Percentiles rank a stretch among this genome's conserved stretches.
Conservation (phyloP, 2,329 filamentous ascomycete species). For the Dactylonectria estremocensis region DNA sequence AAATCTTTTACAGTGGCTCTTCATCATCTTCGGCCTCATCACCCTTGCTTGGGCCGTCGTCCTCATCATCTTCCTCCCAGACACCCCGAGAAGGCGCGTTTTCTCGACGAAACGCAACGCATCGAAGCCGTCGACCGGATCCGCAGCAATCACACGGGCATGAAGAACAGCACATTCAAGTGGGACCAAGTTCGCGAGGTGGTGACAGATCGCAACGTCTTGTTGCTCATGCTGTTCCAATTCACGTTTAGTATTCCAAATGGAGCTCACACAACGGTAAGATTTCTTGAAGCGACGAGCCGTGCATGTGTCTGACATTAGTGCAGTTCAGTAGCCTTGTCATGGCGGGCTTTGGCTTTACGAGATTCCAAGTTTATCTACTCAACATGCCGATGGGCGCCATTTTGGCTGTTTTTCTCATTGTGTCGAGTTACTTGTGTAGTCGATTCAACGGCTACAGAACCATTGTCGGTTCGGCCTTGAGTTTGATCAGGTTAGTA, state of each 20-base stretch:
- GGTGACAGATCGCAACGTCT: constrained; percentile 39
- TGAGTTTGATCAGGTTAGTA: constrained; percentile 40
- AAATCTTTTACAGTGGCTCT: constrained; percentile 34
- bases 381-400: constrained; percentile 45
- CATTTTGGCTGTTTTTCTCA: constrained; percentile 36
- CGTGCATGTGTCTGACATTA: background rate
- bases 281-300: background rate
- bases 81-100: constrained; percentile 37
- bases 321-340: constrained; percentile 44
- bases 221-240: constrained; percentile 41
- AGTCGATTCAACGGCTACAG: constrained; percentile 39
- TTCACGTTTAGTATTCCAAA: constrained; percentile 41
- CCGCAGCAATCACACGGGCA: constrained; percentile 39
- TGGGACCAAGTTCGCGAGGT: constrained; percentile 44
- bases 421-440: constrained; percentile 37
- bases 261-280: constrained; percentile 40
- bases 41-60: constrained; percentile 38
- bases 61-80: constrained; percentile 34
- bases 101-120: constrained; percentile 36
- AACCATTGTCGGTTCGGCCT: constrained; percentile 36
- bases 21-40: constrained; percentile 43
- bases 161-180: constrained; percentile 40
- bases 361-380: constrained; percentile 38
- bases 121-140: constrained; percentile 36
- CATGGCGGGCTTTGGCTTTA: constrained; percentile 44